Evolutionary conservation across 805 yeast genomes (phyloP), one percentile per base, ranked within the genome.

Genomic region (Ogataea wickerhamii): DNA sequence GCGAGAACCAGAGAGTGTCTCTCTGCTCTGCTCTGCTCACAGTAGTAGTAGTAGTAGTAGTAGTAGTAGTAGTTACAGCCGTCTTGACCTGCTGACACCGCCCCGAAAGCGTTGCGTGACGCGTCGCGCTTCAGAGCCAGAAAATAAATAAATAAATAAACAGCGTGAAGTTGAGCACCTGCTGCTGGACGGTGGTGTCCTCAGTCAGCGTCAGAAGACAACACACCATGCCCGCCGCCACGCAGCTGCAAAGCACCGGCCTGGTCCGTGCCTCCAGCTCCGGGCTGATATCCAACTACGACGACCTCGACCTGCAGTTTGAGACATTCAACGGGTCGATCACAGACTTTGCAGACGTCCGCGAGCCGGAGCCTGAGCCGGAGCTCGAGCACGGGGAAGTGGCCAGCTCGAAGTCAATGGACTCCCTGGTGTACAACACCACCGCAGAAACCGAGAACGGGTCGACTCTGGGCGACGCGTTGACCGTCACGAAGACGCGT

Each of bases 261-360:
- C n/a, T n/a, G n/a, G n/a, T 48, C 26, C 36, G 47, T 29, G 47
- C 56, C 4, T 50, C 29, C 38, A 50, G 51, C 31, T 48, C 56
- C 3, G 55, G 42, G 7, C 31, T 51, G 12, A 39, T 46, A 16
- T 41, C 54, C 6, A 47, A 51, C 39, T 51, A 44, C 33, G 49
- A 49, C 22, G 55, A 53, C 35, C 45, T 60, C 23, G 61, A 59
- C 22, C 49, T 60, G 20, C 63, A 60, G 32, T 60, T 43, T 44
- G 65, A 60, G 31, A 51, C 52, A 2, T 60, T 60, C 44, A 53
- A 38, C 38, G 65, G 65, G 3, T 59, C 64, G 1, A 38, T 57
- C 18, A 41, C 49, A 10, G 60, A 58, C 28, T 48, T 48, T 41
- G 61, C 58, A 3, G 56, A 50, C 28, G 30, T 28, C 10, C 25